Conservation (phyloP, 495 filamentous ascomycete species). For the Tetracladium marchalianum region DNA sequence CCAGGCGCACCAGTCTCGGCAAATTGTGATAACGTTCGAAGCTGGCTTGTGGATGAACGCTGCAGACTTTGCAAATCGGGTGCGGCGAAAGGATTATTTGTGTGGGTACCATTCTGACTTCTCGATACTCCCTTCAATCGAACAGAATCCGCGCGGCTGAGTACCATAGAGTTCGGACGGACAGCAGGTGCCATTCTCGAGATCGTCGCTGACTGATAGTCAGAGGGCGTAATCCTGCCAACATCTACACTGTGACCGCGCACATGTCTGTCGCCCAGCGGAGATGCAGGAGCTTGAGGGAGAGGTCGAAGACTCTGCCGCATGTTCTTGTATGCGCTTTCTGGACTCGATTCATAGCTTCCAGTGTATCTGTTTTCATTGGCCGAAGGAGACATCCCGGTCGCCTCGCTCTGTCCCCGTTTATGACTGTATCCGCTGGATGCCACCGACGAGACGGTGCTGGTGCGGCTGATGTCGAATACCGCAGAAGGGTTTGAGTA, state of each 20-base stretch:
- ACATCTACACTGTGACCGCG: constrained; percentile 40
- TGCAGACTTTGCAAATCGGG: constrained; percentile 72
- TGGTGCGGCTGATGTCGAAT: constrained; percentile 60
- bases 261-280: constrained; percentile 20
- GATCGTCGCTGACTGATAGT: constrained; percentile 23
- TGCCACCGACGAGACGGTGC: constrained; percentile 65
- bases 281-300: constrained; percentile 52
- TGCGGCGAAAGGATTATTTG: constrained; percentile 39
- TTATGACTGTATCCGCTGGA: constrained; percentile 64
- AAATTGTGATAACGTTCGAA: constrained; percentile 80
- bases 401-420: constrained; percentile 67
- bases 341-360: constrained; percentile 32
- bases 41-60: constrained; percentile 76
- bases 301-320: constrained; percentile 72
- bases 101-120: constrained; percentile 32
- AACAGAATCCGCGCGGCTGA: constrained; percentile 39
- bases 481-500: constrained; percentile 61
- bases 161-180: constrained; percentile 43
- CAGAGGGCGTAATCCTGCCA: constrained; percentile 27
- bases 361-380: constrained; percentile 4
- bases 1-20: constrained; percentile 64
- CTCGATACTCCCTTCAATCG: constrained; percentile 9
- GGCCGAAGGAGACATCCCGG: constrained; percentile 31
- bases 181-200: constrained; percentile 20
- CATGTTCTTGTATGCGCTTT: constrained; percentile 54